Base-by-base conservation (phyloP, 768 basidiomycete genomes). In the Mrakia frigida region DNA sequence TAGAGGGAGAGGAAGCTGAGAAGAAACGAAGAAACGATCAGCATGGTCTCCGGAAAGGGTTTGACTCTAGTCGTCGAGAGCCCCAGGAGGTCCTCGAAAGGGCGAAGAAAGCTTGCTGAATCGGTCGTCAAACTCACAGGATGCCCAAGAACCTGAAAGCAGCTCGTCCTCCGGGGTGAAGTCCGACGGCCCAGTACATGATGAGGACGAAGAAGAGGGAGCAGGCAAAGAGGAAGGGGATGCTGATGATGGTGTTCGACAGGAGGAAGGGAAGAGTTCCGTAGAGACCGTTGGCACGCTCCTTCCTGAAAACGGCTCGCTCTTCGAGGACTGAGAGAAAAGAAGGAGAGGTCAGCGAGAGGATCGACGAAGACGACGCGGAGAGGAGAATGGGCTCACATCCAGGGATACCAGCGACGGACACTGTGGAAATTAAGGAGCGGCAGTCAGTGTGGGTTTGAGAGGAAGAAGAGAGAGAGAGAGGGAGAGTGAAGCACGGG, bases 251-350 rank as follows among this genome's bases (percentile, higher is more conserved):
- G 0, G 88, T 87, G 82, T 87, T 88, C 31, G 88, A 84, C 6
- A 89, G 82, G 9, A 88, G 81, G 83, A 87, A 90, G 0, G 87
- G 85, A 1, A 87, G 84, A 0, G 88, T 85, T 9, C 85, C 83
- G 81, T 89, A 89, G 0, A 90, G 81, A 1, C 88, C 89, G 78
- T 90, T 90, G 60, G 85, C 85, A 6, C 85, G 82, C 82, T 90
- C 89, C 35, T 88, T 86, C 68, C 85, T 83, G 80, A 87, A 90
- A 0, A 88, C 87, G 7, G 86, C 80, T 25, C 88, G 86, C 80
- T 89, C 88, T 79, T 89, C 88, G 31, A 89, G 84, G 81, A 87
- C 39, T 61, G 61, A 31, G 56, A 11, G 61, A 6, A 18, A 67
- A 41, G 28, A 1, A 7, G 23, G 7, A 28, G 0, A 88, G 10